These are phyloP conservation scores for Sphagnum magellanicum DNA, from an alignment of 228 moss, liverwort and hornwort species.

Conservation along the genomic window DNA sequence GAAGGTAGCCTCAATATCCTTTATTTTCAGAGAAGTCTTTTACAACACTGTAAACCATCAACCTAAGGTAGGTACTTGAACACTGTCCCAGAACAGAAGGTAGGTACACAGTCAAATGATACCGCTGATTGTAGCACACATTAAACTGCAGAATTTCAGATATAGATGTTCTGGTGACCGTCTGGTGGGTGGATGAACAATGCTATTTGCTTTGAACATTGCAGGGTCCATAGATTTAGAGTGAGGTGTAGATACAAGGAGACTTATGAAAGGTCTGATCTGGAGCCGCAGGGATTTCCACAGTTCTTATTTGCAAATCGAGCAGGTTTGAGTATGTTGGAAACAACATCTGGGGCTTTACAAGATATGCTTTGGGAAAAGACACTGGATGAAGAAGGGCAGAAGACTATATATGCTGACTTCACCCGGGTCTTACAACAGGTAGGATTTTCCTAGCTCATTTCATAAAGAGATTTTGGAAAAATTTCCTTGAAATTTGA, in stretches of 20 bases:
- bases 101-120: no score
- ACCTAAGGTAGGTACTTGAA: no score
- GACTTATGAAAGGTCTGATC: no score
- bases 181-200: no score
- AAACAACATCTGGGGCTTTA: conserved; percentile 32
- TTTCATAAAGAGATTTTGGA: background rate
- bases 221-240: no score
- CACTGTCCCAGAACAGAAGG: no score
- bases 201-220: no score
- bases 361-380: conserved; percentile 54
- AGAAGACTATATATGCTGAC: conserved; percentile 40
- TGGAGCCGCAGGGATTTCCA: conserved; percentile 20
- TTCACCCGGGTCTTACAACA: conserved; percentile 53
- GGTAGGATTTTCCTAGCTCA: conserved; percentile 10
- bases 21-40: background rate
- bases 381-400: conserved; percentile 42
- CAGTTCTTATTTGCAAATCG: conserved; percentile 43
- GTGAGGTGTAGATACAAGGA: no score
- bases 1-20: conserved; percentile 9
- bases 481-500: background rate
- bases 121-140: no score
- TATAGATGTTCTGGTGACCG: no score
- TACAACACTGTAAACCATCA: no score
- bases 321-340: conserved; percentile 43
- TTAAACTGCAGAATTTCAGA: no score